Base-by-base conservation (phyloP, 371 early-diverging fungal species). In the Haplosporangium sp. region DNA sequence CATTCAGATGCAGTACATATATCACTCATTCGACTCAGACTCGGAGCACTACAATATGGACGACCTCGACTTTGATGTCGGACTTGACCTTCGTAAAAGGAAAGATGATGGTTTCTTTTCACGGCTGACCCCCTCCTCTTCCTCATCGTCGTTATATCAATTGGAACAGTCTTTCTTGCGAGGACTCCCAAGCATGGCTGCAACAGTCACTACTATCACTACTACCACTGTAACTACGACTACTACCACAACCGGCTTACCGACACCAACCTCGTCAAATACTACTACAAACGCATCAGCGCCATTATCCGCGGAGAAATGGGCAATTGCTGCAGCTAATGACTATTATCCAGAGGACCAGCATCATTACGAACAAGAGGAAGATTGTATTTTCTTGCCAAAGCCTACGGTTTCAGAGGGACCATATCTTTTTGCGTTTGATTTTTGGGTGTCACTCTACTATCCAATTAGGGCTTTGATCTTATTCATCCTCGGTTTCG, bases 401-500 rank as follows among this genome's bases (percentile, higher is more conserved):
- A 66, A 45, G 4, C 67, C 74, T 35, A 65, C 75, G n/a, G 74
- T 62, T 45, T 65, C 82, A 11, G 75, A 74, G 4, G 82, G 82
- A 5, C 75, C 75, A 0, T 74, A 66, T 62, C 61, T 75, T 40
- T 75, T 68, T 50, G 20, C 75, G n/a, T 66, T 68, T 34, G 75
- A 81, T 50, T 45, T 63, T 11, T 27, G 84, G 8, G 45, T 84
- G 37, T 73, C 83, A 35, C 67, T 84, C 13, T 84, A 84, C 65
- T 86, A 74, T 62, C 87, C 85, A 34, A 67, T 84, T 3, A 84
- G 86, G 9, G 77, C 84, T 2, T 38, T 86, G 65, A 75, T 84
- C 50, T 84, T 90, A 9, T 90, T 90, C 74, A 35, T 77, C 35
- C 82, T 89, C n/a, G 90, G 90, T 10, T 86, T 86, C 78, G 47